These are phyloP conservation scores for Fusarium zealandicum DNA, from an alignment of 2,329 filamentous ascomycete genomes.

Conservation along the genomic window DNA sequence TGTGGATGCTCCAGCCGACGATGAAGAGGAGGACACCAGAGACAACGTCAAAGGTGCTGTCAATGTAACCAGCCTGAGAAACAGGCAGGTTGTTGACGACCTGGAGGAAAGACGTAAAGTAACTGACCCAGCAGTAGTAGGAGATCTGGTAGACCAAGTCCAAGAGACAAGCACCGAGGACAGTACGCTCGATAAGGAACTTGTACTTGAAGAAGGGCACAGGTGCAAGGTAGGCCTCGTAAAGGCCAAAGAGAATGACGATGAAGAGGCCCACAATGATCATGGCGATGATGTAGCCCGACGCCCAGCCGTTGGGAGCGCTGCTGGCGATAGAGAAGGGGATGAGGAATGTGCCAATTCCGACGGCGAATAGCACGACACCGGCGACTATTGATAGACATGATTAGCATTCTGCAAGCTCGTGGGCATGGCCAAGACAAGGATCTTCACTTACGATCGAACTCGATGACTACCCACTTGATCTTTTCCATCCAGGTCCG, in stretches of 20 bases:
- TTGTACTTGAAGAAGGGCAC: constrained; percentile 63
- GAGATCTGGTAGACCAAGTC: constrained; percentile 50
- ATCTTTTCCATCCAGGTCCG: constrained; percentile 56
- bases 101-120: constrained; percentile 60
- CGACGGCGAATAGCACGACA: constrained; percentile 58
- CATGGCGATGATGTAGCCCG: constrained; percentile 61
- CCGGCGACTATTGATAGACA: constrained; percentile 56
- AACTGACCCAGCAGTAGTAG: constrained; percentile 56
- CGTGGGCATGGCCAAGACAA: neutral
- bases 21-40: constrained; percentile 55
- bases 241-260: constrained; percentile 58
- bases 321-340: constrained; percentile 63
- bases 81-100: constrained; percentile 57
- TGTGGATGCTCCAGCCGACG: constrained; percentile 56
- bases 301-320: constrained; percentile 54
- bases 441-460: constrained; percentile 42
- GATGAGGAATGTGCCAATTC: constrained; percentile 62
- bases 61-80: constrained; percentile 57
- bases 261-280: constrained; percentile 63
- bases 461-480: constrained; percentile 32
- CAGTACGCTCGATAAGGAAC: constrained; percentile 57
- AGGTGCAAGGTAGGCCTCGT: constrained; percentile 62
- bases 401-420: constrained; percentile 39
- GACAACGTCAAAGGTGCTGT: constrained; percentile 57
- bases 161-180: constrained; percentile 57